Evolutionary conservation across 164 flowering plant genomes (phyloP).

Genomic region (Tetrastigma voinierianum): DNA sequence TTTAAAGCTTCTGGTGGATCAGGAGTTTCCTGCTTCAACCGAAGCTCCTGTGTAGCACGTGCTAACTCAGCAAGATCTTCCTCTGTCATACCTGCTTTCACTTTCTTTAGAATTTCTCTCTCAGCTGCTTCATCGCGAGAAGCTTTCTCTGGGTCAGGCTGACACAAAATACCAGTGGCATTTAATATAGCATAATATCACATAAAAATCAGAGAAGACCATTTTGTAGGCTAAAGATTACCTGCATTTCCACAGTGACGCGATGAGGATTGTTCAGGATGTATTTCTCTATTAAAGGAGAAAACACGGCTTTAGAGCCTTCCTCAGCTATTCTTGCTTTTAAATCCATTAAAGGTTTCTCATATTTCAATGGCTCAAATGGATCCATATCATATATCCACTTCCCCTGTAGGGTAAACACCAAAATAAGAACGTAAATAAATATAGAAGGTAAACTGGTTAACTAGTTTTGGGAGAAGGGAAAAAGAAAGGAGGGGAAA

Average conservation of each 20-base stretch:
- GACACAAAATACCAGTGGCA: slow-evolving; percentile 13
- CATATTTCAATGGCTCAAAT: slow-evolving; percentile 92
- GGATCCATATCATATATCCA: slow-evolving; percentile 99
- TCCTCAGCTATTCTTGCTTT: slow-evolving; percentile 80
- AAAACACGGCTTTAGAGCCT: slow-evolving; percentile 94
- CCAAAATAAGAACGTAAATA: slow-evolving; percentile 9
- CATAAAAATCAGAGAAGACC: background rate
- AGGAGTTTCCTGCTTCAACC: slow-evolving; percentile 95
- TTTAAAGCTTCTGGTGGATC: slow-evolving; percentile 94
- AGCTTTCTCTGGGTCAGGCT: slow-evolving; percentile 98
- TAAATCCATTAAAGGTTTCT: slow-evolving; percentile 68
- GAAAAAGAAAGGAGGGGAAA: background rate
- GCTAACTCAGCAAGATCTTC: slow-evolving; percentile 96
- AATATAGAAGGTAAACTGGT: background rate
- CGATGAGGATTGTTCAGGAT: slow-evolving; percentile 86
- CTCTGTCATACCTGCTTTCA: slow-evolving; percentile 85
- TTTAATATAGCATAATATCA: background rate
- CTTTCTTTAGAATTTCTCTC: slow-evolving; percentile 63
- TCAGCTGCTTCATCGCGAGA: slow-evolving; percentile 87
- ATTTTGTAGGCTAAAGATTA: slow-evolving; percentile 10
- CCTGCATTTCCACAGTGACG: slow-evolving; percentile 98
- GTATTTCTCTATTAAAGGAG: slow-evolving; percentile 80
- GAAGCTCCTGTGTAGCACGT: slow-evolving; percentile 86
- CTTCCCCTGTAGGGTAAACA: slow-evolving; percentile 56
- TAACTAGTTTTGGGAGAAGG: background rate